Evolutionary conservation across 2,329 filamentous ascomycete genomes (phyloP).

Genomic region (Zarea fungicola): DNA sequence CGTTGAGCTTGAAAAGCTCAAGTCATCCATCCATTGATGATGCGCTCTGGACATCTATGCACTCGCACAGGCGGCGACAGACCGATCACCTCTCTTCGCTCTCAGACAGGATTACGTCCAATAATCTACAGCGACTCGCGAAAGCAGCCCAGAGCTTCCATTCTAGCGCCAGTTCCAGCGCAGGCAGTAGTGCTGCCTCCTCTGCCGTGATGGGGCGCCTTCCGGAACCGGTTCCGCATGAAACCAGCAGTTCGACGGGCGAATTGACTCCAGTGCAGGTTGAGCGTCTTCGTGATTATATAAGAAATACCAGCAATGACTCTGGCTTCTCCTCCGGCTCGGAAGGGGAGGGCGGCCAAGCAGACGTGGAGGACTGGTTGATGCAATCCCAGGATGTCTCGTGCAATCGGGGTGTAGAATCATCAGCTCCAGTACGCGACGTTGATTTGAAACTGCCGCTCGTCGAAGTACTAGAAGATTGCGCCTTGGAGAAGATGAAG

Average conservation of each 20-base stretch:
- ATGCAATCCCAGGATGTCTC: no score
- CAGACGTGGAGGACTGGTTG: no score
- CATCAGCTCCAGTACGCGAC: background rate
- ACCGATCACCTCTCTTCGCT: background rate
- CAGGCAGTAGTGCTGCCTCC: background rate
- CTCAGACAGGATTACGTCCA: background rate
- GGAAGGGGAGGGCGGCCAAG: background rate
- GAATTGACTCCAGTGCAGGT: background rate
- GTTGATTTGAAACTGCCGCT: background rate
- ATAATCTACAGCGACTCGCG: background rate
- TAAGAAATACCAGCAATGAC: background rate
- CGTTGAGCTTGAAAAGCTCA: background rate
- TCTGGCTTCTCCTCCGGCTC: background rate
- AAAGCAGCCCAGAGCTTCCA: background rate
- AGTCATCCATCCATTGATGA: background rate
- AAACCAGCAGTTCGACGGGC: background rate
- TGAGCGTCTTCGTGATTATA: background rate
- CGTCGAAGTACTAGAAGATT: slow-evolving; percentile 2
- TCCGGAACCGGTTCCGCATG: background rate
- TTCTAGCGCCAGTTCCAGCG: background rate
- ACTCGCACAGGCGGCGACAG: no score
- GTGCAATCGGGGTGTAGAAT: no score
- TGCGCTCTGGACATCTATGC: no score
- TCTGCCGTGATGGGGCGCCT: background rate
- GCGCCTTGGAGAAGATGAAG: background rate